Evolutionary conservation across 345 rosid species (phyloP).

Genomic region (Lenwebbia sp.): DNA sequence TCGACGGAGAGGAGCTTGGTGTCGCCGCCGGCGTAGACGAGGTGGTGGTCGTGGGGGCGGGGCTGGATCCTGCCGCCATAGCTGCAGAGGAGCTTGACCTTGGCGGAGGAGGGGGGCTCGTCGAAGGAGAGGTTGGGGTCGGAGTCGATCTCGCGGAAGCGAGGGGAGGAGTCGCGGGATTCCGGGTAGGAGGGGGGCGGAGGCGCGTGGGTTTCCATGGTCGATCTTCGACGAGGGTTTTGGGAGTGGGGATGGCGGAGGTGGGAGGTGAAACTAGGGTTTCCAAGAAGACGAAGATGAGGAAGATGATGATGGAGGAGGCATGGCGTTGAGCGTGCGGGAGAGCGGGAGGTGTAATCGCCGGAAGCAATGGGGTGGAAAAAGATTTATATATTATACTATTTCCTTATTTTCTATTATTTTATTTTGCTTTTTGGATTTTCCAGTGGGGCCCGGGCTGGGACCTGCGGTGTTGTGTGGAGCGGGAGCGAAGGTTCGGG

Average conservation of each 20-base stretch:
- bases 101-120: not conserved
- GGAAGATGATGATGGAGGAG: not conserved
- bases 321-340: not conserved
- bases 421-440: not conserved
- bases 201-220: constrained; percentile 37
- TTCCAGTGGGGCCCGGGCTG: not conserved
- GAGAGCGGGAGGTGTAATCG: not conserved
- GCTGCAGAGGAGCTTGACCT: constrained; percentile 39
- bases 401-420: not conserved
- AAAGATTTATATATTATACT: too few species aligned
- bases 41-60: constrained; percentile 48
- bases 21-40: constrained; percentile 50
- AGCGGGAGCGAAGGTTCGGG: not conserved
- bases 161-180: constrained; percentile 50
- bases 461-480: not conserved
- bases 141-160: constrained; percentile 44
- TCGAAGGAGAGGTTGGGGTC: constrained; percentile 3
- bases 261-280: not conserved
- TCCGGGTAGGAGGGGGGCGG: constrained; percentile 18
- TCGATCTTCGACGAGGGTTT: too few species aligned
- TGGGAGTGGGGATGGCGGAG: not conserved
- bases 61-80: constrained; percentile 63
- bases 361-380: too few species aligned
- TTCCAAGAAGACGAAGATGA: too few species aligned
- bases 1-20: constrained; percentile 53